Conservation (phyloP, 495 filamentous ascomycete genomes). For the Xylaria acuta region DNA sequence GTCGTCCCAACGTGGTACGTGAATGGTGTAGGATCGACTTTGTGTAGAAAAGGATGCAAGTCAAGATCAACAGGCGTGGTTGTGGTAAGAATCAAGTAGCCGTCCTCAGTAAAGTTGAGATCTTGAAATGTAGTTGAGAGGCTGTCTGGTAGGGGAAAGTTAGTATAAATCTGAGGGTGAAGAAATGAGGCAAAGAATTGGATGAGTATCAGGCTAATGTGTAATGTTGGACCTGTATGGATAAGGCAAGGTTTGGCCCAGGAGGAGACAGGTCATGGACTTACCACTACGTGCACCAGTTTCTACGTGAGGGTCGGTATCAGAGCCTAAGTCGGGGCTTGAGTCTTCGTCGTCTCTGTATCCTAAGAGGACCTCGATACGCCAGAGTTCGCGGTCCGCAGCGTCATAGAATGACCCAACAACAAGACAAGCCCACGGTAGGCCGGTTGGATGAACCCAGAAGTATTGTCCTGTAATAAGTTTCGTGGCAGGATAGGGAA, state of each 20-base stretch:
- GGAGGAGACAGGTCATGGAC: not conserved
- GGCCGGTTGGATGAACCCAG: conserved; percentile 29
- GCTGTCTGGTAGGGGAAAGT: not conserved
- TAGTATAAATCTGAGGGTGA: not conserved
- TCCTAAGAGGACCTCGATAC: conserved; percentile 34
- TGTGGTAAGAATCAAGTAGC: conserved; percentile 7
- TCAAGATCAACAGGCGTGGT: not conserved
- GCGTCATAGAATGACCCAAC: conserved; percentile 43
- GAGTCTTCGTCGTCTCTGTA: conserved; percentile 21
- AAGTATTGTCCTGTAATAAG: conserved; percentile 35
- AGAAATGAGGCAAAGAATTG: not conserved
- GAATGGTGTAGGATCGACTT: not conserved
- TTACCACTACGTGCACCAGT: conserved; percentile 11
- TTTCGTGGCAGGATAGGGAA: conserved; percentile 42
- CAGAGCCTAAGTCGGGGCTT: conserved; percentile 5
- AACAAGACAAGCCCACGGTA: conserved; percentile 40
- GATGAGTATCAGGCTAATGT: not conserved
- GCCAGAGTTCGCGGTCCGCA: conserved; percentile 35
- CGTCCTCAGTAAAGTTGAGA: conserved; percentile 24
- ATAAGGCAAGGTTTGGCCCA: not conserved
- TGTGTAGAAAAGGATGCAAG: not conserved
- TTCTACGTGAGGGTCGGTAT: conserved; percentile 2
- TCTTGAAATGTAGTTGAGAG: not conserved
- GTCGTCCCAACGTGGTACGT: not conserved
- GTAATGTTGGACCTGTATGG: not conserved